Percentiles rank a stretch among this genome's conserved stretches.
Conservation (phyloP, 352 stramenopile genomes). For the Phytopythium cucurbitacearum region DNA sequence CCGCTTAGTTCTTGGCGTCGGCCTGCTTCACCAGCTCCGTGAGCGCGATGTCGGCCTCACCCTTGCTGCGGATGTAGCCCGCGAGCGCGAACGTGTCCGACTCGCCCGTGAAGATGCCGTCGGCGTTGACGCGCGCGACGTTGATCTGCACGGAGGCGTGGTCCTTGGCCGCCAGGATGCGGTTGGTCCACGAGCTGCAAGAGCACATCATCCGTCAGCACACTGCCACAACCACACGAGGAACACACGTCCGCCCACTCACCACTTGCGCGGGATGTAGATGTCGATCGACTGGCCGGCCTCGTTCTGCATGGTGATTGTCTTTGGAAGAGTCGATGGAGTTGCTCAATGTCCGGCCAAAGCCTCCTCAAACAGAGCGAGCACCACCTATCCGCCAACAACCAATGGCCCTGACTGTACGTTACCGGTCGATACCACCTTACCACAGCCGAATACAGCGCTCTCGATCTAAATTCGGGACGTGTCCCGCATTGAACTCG, state of each 20-base stretch:
- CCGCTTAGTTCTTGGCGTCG: conserved; percentile 75
- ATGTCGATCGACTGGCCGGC: conserved; percentile 96
- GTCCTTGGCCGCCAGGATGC: conserved; percentile 97
- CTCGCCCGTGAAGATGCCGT: conserved; percentile 96
- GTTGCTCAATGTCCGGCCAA: conserved; percentile 38
- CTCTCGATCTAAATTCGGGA: not conserved
- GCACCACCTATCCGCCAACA: conserved; percentile 3
- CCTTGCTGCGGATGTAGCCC: conserved; percentile 97
- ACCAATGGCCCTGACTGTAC: conserved; percentile 82
- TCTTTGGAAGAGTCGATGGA: conserved; percentile 47
- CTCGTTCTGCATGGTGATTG: conserved; percentile 96
- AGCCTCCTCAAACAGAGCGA: conserved; percentile 6
- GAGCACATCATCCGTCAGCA: conserved; percentile 1
- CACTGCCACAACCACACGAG: not conserved
- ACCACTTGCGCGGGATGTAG: conserved; percentile 98
- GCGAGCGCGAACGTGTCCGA: conserved; percentile 93
- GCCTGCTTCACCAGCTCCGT: conserved; percentile 75
- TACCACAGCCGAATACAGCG: not conserved
- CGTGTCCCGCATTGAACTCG: not conserved
- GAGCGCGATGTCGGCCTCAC: conserved; percentile 93
- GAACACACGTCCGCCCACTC: conserved; percentile 14
- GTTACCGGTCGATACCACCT: conserved; percentile 57
- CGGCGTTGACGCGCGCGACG: conserved; percentile 96
- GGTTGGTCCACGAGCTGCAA: conserved; percentile 96
- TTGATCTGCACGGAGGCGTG: conserved; percentile 98